A percentile compares a stretch with the other conserved stretches of the same genome.
These are phyloP conservation scores for Lodderomyces oxycetoniae DNA, from an alignment of 1,139 yeast species.

Conservation along the genomic window DNA sequence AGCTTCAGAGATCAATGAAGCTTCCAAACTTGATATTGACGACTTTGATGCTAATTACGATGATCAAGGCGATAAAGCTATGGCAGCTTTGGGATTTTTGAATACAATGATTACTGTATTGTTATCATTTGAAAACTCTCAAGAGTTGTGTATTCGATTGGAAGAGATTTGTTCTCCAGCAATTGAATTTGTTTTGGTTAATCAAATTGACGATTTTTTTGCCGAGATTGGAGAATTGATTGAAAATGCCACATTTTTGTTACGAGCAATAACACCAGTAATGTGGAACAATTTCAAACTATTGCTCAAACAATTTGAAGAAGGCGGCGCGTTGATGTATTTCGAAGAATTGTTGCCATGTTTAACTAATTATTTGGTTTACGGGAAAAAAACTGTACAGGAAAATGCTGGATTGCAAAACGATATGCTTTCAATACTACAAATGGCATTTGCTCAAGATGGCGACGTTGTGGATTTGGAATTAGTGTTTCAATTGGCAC, in stretches of 20 bases:
- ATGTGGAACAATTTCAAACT: conserved; percentile 72
- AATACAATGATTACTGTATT: conserved; percentile 87
- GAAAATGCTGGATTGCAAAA: conserved; percentile 22
- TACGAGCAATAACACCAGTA: conserved; percentile 63
- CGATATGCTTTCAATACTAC: conserved; percentile 30
- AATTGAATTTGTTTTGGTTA: conserved; percentile 58
- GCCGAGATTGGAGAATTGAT: conserved; percentile 80
- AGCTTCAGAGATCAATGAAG: conserved; percentile 64
- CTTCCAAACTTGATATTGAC: conserved; percentile 46
- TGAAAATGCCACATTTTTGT: conserved; percentile 77
- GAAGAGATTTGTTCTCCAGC: conserved; percentile 76
- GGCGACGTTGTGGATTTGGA: conserved; percentile 49
- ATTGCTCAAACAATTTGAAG: conserved; percentile 50
- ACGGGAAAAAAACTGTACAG: conserved; percentile 54
- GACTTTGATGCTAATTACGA: conserved; percentile 41
- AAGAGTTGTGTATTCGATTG: conserved; percentile 57
- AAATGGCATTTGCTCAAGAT: conserved; percentile 31
- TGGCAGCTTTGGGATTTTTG: conserved; percentile 83
- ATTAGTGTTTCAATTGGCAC: conserved; percentile 50
- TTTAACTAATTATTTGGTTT: conserved; percentile 71
- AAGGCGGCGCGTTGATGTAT: conserved; percentile 55
- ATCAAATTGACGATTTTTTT: conserved; percentile 71
- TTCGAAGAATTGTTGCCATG: conserved; percentile 75
- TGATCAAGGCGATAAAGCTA: conserved; percentile 68
- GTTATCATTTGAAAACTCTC: conserved; percentile 78